Evolutionary conservation across 495 filamentous ascomycete genomes (phyloP), one percentile per base, ranked within the genome.

Genomic region (Aeminium ludgeri): DNA sequence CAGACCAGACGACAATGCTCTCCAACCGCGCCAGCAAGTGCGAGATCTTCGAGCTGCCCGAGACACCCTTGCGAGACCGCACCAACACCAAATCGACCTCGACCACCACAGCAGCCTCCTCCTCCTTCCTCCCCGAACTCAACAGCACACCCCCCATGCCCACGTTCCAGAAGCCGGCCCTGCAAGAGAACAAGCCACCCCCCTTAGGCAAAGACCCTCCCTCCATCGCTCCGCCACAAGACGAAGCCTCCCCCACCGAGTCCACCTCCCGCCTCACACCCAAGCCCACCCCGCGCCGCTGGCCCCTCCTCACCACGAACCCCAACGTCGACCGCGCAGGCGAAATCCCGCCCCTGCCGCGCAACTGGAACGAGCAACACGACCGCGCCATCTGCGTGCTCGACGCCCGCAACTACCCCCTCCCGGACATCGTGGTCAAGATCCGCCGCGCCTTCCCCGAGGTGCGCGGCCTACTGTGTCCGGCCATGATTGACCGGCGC

Each of bases 381-480:
- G 49, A 52, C 33, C 49, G 34, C 17, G 34, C 34, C 15, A 48
- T 52, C 45, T 52, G 49, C 41, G 18, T 45, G 13, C 44, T 48
- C 12, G 49, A 52, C 37, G 35, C 16, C 11, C 30, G 40, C 11
- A 20, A 35, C 40, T 43, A 43, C 44, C n/a, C 38, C 2, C 38
- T 40, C n/a, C 10, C 10, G 8, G 13, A 13, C 6, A 48, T 48
- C 28, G 41, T 48, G 6, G 7, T 23, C 6, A 43, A 44, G 19
- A 30, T 51, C 20, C 38, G 44, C 6, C 25, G 45, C 10, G 20
- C 30, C n/a, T 48, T 48, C 20, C 44, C 48, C 1, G 23, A 29
- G 10, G 27, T 51, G 1, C 34, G 20, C 3, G 44, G 44, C 11
- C 23, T 38, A 1, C 29, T 52, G 18, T 52, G 40, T 18, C n/a